Percentiles rank a stretch among this genome's conserved stretches.
These are phyloP conservation scores for Ilyonectria mors-panacis DNA, from an alignment of 2,329 filamentous ascomycete genomes.

Conservation along the genomic window DNA sequence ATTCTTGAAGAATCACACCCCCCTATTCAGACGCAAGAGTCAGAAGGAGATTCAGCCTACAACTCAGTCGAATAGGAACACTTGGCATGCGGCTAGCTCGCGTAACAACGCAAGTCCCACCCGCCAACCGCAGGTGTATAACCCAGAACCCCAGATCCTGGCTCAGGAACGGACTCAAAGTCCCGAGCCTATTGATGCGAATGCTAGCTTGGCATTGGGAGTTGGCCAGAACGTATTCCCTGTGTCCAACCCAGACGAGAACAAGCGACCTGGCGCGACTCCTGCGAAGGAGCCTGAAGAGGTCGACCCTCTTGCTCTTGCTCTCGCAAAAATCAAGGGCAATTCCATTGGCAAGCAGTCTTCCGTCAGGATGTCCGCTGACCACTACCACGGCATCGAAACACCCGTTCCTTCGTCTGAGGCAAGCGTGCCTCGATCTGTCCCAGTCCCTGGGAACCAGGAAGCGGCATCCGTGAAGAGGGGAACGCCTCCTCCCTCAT, in stretches of 20 bases:
- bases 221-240: slow-evolving; percentile 97
- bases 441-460: slow-evolving; percentile 71
- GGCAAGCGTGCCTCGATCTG: slow-evolving; percentile 58
- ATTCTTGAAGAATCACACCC: slow-evolving; percentile 94
- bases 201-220: slow-evolving; percentile 93
- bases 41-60: slow-evolving; percentile 75
- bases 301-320: slow-evolving; percentile 90
- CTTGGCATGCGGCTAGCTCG: slow-evolving; percentile 66
- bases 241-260: slow-evolving; percentile 83
- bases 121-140: slow-evolving; percentile 59
- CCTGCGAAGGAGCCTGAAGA: slow-evolving; percentile 68
- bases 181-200: slow-evolving; percentile 90
- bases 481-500: slow-evolving; percentile 89
- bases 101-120: slow-evolving; percentile 49
- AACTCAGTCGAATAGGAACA: slow-evolving; percentile 66
- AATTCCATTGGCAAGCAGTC: slow-evolving; percentile 83
- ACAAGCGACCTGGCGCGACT: slow-evolving; percentile 50
- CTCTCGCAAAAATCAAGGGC: slow-evolving; percentile 92
- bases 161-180: slow-evolving; percentile 68
- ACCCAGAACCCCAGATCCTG: slow-evolving; percentile 55
- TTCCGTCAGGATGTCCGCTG: slow-evolving; percentile 89
- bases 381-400: slow-evolving; percentile 92
- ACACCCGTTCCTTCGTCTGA: slow-evolving; percentile 78
- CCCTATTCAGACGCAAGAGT: slow-evolving; percentile 89
- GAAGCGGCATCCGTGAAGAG: slow-evolving; percentile 71